Evolutionary conservation across 306 rosid genomes (phyloP).

Genomic region (Vigna reflexopilosa): DNA sequence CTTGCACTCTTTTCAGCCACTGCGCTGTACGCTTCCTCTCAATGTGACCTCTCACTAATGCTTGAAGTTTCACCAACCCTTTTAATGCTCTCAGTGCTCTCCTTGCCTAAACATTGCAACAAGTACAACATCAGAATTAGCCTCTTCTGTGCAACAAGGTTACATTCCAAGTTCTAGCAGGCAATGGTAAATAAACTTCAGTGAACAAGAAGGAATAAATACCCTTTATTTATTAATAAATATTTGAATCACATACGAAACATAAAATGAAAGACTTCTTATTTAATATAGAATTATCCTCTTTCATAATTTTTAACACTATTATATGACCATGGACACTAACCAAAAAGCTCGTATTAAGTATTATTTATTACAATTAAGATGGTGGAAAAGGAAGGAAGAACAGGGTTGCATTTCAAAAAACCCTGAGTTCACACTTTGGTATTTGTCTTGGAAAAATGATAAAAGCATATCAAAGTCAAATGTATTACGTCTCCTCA

Average conservation of each 20-base stretch:
- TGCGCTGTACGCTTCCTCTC: conserved; percentile 80
- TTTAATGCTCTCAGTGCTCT: conserved; percentile 82
- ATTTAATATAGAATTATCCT: neutral
- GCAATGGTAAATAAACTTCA: neutral
- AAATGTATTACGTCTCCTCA: neutral
- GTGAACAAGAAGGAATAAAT: neutral
- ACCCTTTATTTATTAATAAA: too few species aligned
- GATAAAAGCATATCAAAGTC: neutral
- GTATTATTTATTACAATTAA: neutral
- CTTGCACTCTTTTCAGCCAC: conserved; percentile 73
- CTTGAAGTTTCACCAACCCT: conserved; percentile 93
- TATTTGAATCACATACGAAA: neutral
- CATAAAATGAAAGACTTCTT: neutral
- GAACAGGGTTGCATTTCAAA: neutral
- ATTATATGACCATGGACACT: neutral
- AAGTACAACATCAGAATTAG: neutral
- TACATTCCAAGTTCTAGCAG: neutral
- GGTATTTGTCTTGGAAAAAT: conserved; percentile 6
- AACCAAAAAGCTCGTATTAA: neutral
- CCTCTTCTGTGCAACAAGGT: neutral
- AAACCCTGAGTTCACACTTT: neutral
- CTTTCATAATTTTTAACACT: neutral
- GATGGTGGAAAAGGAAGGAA: conserved; percentile 24
- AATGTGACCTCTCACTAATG: conserved; percentile 86
- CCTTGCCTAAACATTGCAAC: conserved; percentile 65